Evolutionary conservation across 257 asterid genomes (phyloP).

Genomic region (Striga asiatica): DNA sequence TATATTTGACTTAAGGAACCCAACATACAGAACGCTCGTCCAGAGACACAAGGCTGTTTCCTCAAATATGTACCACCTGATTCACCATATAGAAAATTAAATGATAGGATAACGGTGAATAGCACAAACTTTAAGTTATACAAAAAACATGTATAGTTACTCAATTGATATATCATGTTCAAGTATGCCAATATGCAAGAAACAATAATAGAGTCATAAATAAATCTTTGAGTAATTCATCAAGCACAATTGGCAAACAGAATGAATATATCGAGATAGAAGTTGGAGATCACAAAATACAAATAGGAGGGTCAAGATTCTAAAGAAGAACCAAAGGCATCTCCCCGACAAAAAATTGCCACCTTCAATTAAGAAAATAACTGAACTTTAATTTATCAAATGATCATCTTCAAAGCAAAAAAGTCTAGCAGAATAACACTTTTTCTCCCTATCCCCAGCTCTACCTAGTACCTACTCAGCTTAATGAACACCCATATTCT

Average conservation of each 20-base stretch:
- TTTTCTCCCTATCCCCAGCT: no score
- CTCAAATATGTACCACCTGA: slow-evolving; percentile 92
- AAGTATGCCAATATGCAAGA: not conserved
- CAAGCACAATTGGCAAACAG: not conserved
- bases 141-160: slow-evolving; percentile 7
- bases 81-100: slow-evolving; percentile 11
- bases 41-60: slow-evolving; percentile 81
- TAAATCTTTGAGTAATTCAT: not conserved
- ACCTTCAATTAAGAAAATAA: no score
- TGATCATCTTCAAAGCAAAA: no score
- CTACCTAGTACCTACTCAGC: no score
- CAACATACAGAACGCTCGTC: slow-evolving; percentile 68
- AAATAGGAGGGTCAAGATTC: not conserved
- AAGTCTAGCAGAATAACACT: no score
- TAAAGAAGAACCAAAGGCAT: no score
- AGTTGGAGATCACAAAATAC: not conserved
- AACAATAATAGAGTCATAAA: no score
- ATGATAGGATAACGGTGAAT: slow-evolving; percentile 10
- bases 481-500: no score
- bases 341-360: no score
- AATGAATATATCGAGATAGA: not conserved
- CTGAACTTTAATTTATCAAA: no score
- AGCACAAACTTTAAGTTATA: not conserved
- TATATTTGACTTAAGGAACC: slow-evolving; percentile 57
- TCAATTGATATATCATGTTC: not conserved